A percentile compares a stretch with the other conserved stretches of the same genome.
Evolutionary conservation across 1,284 basidiomycete genomes (phyloP).

Genomic region (Trametes versicolor): DNA sequence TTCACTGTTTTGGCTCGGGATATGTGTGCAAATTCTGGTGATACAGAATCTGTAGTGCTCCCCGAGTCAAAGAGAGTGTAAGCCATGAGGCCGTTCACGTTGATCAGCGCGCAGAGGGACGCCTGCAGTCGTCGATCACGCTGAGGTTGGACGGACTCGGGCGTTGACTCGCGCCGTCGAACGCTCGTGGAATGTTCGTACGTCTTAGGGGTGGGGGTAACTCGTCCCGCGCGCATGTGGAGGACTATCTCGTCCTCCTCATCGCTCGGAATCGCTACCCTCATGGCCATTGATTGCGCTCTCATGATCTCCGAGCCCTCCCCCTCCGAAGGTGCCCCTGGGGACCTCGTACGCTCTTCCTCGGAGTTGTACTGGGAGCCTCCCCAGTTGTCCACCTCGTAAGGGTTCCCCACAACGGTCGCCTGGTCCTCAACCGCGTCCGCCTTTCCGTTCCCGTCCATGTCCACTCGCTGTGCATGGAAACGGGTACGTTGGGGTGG

Average conservation of each 20-base stretch:
- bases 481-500: slow-evolving; percentile 2
- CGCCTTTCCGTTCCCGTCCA: too few relatives aligned
- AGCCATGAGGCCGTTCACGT: slow-evolving; percentile 34
- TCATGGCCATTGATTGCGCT: neutral
- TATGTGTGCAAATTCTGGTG: slow-evolving; percentile 35
- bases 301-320: slow-evolving; percentile 9
- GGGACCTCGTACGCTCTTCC: too few relatives aligned
- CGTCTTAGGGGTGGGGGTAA: neutral
- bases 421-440: too few relatives aligned
- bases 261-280: neutral
- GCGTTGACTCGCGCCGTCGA: neutral
- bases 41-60: slow-evolving; percentile 36
- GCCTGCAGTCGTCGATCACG: neutral
- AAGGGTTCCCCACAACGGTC: too few relatives aligned
- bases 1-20: slow-evolving; percentile 22
- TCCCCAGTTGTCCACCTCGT: too few relatives aligned
- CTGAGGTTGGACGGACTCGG: neutral
- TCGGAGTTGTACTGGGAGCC: too few relatives aligned
- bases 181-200: neutral
- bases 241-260: neutral
- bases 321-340: neutral
- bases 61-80: slow-evolving; percentile 39
- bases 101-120: slow-evolving; percentile 9
- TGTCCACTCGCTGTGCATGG: slow-evolving; percentile 1
- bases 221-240: neutral